Conservation (phyloP, 192 early-diverging fungal genomes). For the Entomortierella beljakovae region DNA sequence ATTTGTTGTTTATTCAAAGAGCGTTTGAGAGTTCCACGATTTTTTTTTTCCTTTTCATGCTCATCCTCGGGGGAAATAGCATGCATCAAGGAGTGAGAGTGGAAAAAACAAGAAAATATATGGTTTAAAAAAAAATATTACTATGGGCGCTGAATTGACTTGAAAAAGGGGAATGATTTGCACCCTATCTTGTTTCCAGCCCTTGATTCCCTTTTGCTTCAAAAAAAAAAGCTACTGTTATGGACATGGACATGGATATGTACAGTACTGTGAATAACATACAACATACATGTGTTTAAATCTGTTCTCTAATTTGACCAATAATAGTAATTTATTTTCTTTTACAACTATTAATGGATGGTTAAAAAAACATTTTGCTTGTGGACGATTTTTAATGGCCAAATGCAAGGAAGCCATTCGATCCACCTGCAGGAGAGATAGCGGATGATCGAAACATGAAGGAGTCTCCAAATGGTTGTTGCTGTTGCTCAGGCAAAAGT, state of each 20-base stretch:
- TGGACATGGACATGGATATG: no score
- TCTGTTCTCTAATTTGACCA: no score
- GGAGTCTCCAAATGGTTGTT: slow-evolving; percentile 5
- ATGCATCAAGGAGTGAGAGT: not conserved
- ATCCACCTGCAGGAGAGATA: slow-evolving; percentile 1
- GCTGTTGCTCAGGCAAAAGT: slow-evolving; percentile 8
- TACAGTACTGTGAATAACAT: no score
- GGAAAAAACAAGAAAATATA: no score
- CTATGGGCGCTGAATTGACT: not conserved
- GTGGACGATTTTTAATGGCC: not conserved
- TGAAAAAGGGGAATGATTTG: not conserved
- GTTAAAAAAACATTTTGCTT: not conserved
- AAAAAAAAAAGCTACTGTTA: no score
- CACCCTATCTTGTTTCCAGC: not conserved
- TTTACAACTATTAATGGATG: not conserved
- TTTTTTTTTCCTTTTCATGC: not conserved
- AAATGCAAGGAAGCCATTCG: not conserved
- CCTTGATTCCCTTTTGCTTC: no score
- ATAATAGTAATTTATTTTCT: no score
- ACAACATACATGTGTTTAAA: no score
- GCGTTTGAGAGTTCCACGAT: not conserved
- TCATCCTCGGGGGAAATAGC: not conserved
- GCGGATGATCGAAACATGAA: slow-evolving; percentile 14
- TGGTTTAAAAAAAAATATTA: no score
- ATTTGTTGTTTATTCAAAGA: no score